Conservation (phyloP, 2,329 filamentous ascomycete species). For the Sarocladium brachiariae region DNA sequence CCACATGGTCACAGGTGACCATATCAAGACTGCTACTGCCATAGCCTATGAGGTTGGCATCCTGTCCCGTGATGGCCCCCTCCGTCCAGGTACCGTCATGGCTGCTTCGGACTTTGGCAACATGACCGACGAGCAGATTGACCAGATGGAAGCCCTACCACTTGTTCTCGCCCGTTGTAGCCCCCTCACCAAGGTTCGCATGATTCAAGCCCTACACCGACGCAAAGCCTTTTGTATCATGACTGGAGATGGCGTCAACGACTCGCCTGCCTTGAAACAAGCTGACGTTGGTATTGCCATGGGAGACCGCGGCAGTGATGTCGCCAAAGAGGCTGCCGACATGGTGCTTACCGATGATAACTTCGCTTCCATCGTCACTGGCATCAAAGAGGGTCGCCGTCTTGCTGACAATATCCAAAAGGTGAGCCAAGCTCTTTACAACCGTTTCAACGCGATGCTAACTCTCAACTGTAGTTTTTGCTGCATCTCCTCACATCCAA, state of each 20-base stretch:
- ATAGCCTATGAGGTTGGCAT: slow-evolving; percentile 62
- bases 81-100: slow-evolving; percentile 46
- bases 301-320: slow-evolving; percentile 63
- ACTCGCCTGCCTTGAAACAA: slow-evolving; percentile 64
- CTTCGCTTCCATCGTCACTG: slow-evolving; percentile 74
- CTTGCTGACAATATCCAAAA: slow-evolving; percentile 71
- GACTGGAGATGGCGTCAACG: slow-evolving; percentile 71
- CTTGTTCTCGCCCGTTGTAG: slow-evolving; percentile 64
- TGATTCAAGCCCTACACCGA: slow-evolving; percentile 67
- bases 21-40: slow-evolving; percentile 59
- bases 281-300: slow-evolving; percentile 72
- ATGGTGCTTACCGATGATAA: slow-evolving; percentile 87
- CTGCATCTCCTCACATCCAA: slow-evolving; percentile 64
- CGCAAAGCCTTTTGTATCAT: slow-evolving; percentile 64
- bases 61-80: slow-evolving; percentile 30
- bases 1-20: slow-evolving; percentile 65
- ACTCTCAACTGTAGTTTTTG: slow-evolving; percentile 39
- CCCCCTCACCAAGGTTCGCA: slow-evolving; percentile 65
- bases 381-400: slow-evolving; percentile 62
- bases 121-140: slow-evolving; percentile 55
- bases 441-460: slow-evolving; percentile 11
- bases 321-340: slow-evolving; percentile 75
- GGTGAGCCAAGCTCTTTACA: slow-evolving; percentile 31
- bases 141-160: slow-evolving; percentile 52
- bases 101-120: slow-evolving; percentile 56